These are phyloP conservation scores for Tilletia horrida DNA, from an alignment of 1,284 basidiomycete genomes.

Conservation along the genomic window DNA sequence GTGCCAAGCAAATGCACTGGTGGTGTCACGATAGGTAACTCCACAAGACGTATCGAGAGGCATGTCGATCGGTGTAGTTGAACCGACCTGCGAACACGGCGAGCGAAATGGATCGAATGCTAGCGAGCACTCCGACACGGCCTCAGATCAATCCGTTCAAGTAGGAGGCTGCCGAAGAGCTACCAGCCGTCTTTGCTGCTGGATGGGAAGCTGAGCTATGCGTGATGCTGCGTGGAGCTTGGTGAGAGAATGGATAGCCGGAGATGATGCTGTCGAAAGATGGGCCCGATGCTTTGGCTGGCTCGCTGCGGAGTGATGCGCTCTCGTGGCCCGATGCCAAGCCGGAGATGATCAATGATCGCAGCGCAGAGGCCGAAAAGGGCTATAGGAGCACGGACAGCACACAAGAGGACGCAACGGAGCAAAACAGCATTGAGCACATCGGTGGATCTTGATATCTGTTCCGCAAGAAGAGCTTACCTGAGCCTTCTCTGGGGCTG, in stretches of 20 bases:
- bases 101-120: too few relatives aligned
- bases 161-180: not conserved
- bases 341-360: conserved; percentile 9
- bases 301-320: not conserved
- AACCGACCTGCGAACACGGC: too few relatives aligned
- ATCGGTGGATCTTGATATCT: not conserved
- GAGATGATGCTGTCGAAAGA: conserved; percentile 16
- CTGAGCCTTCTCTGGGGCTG: not conserved
- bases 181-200: not conserved
- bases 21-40: not conserved
- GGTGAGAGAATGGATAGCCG: conserved; percentile 1
- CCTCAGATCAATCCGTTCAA: conserved; percentile 9
- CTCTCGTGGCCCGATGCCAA: conserved; percentile 3
- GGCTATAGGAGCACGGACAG: not conserved
- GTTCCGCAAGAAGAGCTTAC: not conserved
- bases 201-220: not conserved
- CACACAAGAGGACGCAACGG: not conserved
- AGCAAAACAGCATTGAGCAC: not conserved
- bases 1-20: not conserved
- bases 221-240: not conserved
- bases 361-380: not conserved
- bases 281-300: not conserved
- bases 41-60: too few relatives aligned
- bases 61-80: too few relatives aligned
- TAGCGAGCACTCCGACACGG: too few relatives aligned